Percentiles rank a stretch among this genome's conserved stretches.
Conservation (phyloP, 148 eudicot genomes). For the Vaccinium macrocarpon region DNA sequence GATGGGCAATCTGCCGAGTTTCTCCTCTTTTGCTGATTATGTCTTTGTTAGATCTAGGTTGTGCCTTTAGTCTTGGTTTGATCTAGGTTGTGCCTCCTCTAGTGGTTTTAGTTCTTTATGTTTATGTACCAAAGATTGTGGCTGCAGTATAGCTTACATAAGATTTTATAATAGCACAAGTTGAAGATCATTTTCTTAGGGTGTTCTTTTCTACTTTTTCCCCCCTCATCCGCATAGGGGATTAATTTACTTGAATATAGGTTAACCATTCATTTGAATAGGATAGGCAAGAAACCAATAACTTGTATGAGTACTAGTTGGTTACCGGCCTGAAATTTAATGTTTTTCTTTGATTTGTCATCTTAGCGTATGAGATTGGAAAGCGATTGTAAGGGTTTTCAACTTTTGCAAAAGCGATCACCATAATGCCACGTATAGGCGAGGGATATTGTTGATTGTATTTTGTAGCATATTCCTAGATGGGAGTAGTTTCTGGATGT, state of each 20-base stretch:
- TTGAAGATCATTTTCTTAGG: not conserved
- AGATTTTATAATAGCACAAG: not conserved
- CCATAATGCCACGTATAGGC: not conserved
- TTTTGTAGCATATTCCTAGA: not conserved
- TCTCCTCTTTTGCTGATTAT: not conserved
- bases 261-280: not conserved
- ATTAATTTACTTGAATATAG: not conserved
- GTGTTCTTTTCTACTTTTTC: not conserved
- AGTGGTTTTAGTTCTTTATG: not conserved
- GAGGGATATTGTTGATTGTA: not conserved
- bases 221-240: too few species aligned
- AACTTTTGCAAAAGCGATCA: not conserved
- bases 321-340: not conserved
- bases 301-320: not conserved
- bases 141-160: not conserved
- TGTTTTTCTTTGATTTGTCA: not conserved
- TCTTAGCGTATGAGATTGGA: not conserved
- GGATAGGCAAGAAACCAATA: not conserved
- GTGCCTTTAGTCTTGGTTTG: not conserved
- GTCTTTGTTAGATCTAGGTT: not conserved
- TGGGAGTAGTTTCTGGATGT: not conserved
- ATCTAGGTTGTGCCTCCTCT: not conserved
- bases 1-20: not conserved
- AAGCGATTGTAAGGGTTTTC: not conserved
- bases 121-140: not conserved